phyloP scores from a whole-genome alignment of 345 rosid species.

The Eucalyptus pauciflora region DNA sequence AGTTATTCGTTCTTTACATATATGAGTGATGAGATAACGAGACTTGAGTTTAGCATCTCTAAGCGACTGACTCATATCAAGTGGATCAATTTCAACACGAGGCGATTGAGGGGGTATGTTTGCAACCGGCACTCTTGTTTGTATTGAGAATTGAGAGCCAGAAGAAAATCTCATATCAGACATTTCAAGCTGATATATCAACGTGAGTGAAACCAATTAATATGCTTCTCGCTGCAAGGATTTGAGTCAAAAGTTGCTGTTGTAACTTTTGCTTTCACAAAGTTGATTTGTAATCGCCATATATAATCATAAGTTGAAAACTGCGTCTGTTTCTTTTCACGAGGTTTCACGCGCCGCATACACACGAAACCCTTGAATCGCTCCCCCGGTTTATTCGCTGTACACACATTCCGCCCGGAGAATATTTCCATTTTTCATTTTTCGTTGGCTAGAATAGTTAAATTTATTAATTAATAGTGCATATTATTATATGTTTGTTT shows the following conservation, averaged over 20 bases:
- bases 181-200: not conserved
- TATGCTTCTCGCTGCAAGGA: not conserved
- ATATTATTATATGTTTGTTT: not conserved
- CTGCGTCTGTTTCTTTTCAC: not conserved
- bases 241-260: not conserved
- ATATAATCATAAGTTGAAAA: not conserved
- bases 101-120: not conserved
- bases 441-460: not conserved
- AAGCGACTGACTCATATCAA: not conserved
- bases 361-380: not conserved
- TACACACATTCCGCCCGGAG: not conserved
- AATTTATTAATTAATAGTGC: not conserved
- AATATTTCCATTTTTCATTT: not conserved
- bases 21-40: not conserved
- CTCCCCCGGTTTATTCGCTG: not conserved
- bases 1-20: too few relatives aligned
- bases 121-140: not conserved
- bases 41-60: not conserved
- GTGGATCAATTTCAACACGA: not conserved
- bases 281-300: not conserved
- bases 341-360: not conserved
- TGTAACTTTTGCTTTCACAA: not conserved
- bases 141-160: not conserved
- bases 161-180: not conserved
- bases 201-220: not conserved